Evolutionary conservation across 176 grass and related monocot species (phyloP).

Genomic region (Musa beccarii): DNA sequence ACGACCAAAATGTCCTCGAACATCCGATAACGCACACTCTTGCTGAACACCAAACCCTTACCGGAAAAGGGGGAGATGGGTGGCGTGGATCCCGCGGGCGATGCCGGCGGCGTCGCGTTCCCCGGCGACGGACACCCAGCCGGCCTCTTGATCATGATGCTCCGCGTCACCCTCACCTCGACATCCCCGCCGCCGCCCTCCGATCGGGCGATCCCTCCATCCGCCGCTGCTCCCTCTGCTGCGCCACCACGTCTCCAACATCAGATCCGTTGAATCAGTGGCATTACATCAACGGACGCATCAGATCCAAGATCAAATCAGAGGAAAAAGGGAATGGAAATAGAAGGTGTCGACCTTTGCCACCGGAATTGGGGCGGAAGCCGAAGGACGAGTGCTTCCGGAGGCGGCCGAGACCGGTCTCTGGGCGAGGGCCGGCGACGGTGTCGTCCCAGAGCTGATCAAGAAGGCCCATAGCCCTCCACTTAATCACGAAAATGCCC

Average conservation of each 20-base stretch:
- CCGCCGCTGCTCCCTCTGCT: conserved; percentile 41
- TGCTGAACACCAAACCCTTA: conserved; percentile 24
- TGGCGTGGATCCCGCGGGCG: conserved; percentile 50
- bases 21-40: background rate
- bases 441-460: conserved; percentile 22
- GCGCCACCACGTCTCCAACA: background rate
- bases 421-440: conserved; percentile 7
- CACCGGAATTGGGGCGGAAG: background rate
- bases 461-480: conserved; percentile 6
- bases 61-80: conserved; percentile 76
- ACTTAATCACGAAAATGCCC: background rate
- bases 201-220: conserved; percentile 27
- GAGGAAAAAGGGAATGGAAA: background rate
- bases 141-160: conserved; percentile 98
- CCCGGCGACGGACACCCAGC: conserved; percentile 57
- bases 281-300: background rate
- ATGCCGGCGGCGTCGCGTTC: conserved; percentile 62
- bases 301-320: conserved; percentile 14
- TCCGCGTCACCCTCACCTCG: conserved; percentile 67
- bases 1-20: background rate
- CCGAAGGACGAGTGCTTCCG: conserved; percentile 7
- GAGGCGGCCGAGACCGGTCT: conserved; percentile 12
- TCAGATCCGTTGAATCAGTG: conserved; percentile 16
- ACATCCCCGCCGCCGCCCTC: conserved; percentile 29
- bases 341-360: background rate